Conservation (phyloP, 129 eudicot species). For the Tagetes patula region DNA sequence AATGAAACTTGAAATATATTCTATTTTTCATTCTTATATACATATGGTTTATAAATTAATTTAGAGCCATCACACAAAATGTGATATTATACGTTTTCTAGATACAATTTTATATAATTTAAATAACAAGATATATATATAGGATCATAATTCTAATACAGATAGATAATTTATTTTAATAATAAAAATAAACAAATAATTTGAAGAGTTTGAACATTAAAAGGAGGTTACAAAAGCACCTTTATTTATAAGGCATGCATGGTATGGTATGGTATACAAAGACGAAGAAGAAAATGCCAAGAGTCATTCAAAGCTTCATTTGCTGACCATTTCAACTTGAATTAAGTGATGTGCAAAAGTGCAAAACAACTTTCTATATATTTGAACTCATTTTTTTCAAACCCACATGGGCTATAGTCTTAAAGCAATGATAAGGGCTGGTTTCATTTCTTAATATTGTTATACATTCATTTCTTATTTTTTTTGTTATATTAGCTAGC, state of each 20-base stretch:
- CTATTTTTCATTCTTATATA: too few species aligned
- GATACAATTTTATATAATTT: too few species aligned
- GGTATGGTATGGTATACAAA: background rate
- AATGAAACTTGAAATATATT: too few species aligned
- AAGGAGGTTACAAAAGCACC: conserved; percentile 28
- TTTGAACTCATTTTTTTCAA: conserved; percentile 5
- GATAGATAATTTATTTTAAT: background rate
- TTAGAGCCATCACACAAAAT: too few species aligned
- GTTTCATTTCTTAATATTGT: too few species aligned
- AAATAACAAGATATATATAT: too few species aligned
- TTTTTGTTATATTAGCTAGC: too few species aligned
- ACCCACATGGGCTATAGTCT: background rate
- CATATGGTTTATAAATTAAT: too few species aligned
- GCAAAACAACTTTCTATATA: conserved; percentile 23
- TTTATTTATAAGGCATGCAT: conserved; percentile 19
- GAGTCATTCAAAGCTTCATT: conserved; percentile 32
- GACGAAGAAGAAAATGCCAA: conserved; percentile 5
- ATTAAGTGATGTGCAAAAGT: conserved; percentile 32
- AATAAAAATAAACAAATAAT: background rate
- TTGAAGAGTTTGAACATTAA: background rate
- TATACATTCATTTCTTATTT: too few species aligned
- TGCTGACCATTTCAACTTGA: conserved; percentile 30
- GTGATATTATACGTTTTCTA: too few species aligned
- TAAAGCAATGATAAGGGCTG: too few species aligned
- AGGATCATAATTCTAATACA: background rate